Evolutionary conservation across 192 early-diverging fungal genomes (phyloP).

Genomic region (Backusella macrospora): DNA sequence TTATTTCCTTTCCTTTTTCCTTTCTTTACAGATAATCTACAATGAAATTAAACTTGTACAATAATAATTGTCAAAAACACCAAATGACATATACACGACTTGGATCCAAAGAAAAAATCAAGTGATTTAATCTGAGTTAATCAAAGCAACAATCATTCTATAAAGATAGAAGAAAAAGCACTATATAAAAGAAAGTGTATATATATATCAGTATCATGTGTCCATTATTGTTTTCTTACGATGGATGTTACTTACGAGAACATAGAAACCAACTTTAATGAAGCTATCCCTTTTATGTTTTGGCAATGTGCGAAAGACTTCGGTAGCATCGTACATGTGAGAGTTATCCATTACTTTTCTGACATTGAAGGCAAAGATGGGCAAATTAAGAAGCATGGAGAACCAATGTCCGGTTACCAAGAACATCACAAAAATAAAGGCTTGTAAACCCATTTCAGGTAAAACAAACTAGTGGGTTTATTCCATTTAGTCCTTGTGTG

Average conservation of each 20-base stretch:
- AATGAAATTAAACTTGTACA: not conserved
- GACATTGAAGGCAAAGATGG: constrained; percentile 79
- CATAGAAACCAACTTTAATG: constrained; percentile 92
- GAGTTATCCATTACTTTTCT: constrained; percentile 78
- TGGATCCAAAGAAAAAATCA: too few species aligned
- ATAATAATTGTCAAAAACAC: not conserved
- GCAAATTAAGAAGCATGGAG: constrained; percentile 78
- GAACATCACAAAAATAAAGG: constrained; percentile 77
- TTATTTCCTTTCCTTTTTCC: not conserved
- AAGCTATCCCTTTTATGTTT: constrained; percentile 94
- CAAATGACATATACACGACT: not conserved
- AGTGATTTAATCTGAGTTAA: constrained; percentile 8
- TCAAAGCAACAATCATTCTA: constrained; percentile 43
- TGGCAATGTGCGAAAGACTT: constrained; percentile 90
- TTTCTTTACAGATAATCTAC: constrained; percentile 6
- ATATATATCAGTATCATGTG: not conserved
- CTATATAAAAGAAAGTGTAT: constrained; percentile 5
- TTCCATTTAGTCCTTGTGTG: too few species aligned
- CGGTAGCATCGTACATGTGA: constrained; percentile 94
- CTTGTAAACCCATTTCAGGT: constrained; percentile 84
- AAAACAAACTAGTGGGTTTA: constrained; percentile 74
- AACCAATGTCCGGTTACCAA: constrained; percentile 85
- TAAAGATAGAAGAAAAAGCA: constrained; percentile 91
- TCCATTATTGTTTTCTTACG: not conserved
- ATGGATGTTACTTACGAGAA: constrained; percentile 51